Evolutionary conservation across 257 asterid genomes (phyloP).

Genomic region (Nicotiana tabacum): DNA sequence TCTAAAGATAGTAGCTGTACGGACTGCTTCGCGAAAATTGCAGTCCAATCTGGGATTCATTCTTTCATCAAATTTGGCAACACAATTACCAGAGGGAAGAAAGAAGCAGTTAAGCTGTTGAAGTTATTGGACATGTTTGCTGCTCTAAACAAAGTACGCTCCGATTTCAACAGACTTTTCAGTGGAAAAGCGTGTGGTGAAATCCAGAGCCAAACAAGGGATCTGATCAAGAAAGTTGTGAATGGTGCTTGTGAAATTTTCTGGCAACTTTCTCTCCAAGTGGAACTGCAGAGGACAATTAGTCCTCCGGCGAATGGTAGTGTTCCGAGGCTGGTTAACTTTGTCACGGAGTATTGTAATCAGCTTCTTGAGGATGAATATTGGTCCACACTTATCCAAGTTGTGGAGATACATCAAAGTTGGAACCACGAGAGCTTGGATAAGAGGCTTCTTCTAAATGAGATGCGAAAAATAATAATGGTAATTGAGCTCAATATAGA

Average conservation of each 20-base stretch:
- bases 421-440: constrained; percentile 43
- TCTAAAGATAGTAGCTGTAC: constrained; percentile 35
- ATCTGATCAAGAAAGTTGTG: constrained; percentile 60
- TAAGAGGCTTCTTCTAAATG: constrained; percentile 34
- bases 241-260: constrained; percentile 59
- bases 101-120: constrained; percentile 78
- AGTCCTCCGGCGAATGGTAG: constrained; percentile 63
- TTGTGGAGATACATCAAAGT: constrained; percentile 59
- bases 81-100: constrained; percentile 50
- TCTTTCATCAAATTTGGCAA: constrained; percentile 52
- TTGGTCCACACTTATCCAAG: constrained; percentile 41
- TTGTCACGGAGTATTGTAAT: constrained; percentile 61
- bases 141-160: constrained; percentile 53
- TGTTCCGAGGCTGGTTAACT: constrained; percentile 53
- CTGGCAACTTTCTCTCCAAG: constrained; percentile 60
- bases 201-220: constrained; percentile 62
- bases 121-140: constrained; percentile 61
- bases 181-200: constrained; percentile 43
- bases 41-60: constrained; percentile 49
- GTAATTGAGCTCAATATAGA: constrained; percentile 57
- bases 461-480: constrained; percentile 45
- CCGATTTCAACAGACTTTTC: constrained; percentile 69
- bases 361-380: constrained; percentile 62
- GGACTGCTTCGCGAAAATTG: constrained; percentile 59
- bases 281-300: constrained; percentile 51